phyloP scores from a whole-genome alignment of 2,329 filamentous ascomycete species.

The Fusarium burgessii region DNA sequence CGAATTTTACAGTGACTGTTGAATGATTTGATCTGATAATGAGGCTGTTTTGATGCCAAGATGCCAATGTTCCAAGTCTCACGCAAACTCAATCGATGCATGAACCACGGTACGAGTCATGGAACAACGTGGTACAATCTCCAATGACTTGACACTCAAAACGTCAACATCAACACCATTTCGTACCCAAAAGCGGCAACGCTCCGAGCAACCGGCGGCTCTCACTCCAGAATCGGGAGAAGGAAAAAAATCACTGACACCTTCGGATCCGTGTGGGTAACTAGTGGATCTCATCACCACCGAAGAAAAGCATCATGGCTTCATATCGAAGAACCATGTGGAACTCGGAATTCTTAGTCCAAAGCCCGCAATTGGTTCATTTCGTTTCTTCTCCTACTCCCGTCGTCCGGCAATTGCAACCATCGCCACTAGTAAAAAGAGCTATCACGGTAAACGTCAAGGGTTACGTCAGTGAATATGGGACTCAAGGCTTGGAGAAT shows the following conservation, averaged over 20 bases:
- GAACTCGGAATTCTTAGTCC: conserved; percentile 30
- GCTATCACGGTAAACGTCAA: conserved; percentile 26
- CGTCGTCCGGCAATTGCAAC: conserved; percentile 16
- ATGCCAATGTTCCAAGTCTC: not conserved
- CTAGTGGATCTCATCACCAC: not conserved
- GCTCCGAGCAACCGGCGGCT: conserved; percentile 6
- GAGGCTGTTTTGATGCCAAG: not conserved
- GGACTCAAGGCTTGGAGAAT: not conserved
- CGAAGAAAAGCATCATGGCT: conserved; percentile 12
- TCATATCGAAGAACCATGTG: conserved; percentile 11
- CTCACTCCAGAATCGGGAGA: not conserved
- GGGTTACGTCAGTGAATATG: conserved; percentile 30
- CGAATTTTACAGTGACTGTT: too few species aligned
- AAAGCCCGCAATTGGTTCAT: conserved; percentile 20
- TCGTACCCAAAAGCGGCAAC: conserved; percentile 1
- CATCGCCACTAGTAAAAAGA: conserved; percentile 7
- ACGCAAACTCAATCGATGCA: not conserved
- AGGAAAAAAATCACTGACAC: conserved; percentile 21
- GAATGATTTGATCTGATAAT: not conserved
- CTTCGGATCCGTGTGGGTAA: conserved; percentile 26
- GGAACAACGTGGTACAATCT: not conserved
- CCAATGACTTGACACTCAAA: not conserved
- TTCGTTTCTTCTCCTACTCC: not conserved
- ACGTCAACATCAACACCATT: not conserved
- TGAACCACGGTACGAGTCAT: conserved; percentile 10